Base-by-base conservation (phyloP, 768 basidiomycete species). In the Naganishia kalamii region DNA sequence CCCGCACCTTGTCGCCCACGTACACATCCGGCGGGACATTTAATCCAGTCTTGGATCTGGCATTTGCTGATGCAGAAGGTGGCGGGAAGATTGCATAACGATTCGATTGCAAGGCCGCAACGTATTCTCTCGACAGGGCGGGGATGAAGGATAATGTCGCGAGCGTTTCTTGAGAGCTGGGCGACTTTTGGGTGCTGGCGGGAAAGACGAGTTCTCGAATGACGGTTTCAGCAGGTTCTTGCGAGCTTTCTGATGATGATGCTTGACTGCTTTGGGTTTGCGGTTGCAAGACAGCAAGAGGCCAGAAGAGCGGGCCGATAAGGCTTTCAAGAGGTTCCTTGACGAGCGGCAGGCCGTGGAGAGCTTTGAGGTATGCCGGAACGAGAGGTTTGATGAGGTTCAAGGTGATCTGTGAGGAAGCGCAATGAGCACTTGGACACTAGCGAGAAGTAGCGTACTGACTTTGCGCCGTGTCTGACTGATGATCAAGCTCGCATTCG, bases 31-130 rank as follows among this genome's bases (percentile, higher is more conserved):
- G 64, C 8, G 71, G 51, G 13, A 70, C 33, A 40, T 69, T 69
- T 25, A 17, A 40, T 2, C 54, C 54, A 40, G 19, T 50, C 33
- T 50, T 40, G 27, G 68, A 68, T 19, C 66, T 60, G 15, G 69
- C 64, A 0, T 69, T 57, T 37, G 68, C 69, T 0, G 70, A 37
- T 19, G 70, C 49, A 15, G 71, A 66, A 4, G 71, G 65, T 30
- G 71, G 71, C 1, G 70, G 67, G 46, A 71, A 74, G 30, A 74
- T 68, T 23, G 67, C 33, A 52, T 68, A 71, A 21, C 73, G 63
- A 15, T 63, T 27, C n/a, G 52, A 12, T 40, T 71, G 69, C 13
- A 67, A 32, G 0, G 63, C 48, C 4, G 35, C 3, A 7, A 72
- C 65, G 23, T 57, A 57, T 17, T 57, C 54, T 13, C 47, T 33